Evolutionary conservation across 768 basidiomycete species (phyloP), one percentile per base, ranked within the genome.

Genomic region (Lactifluus subvellereus): DNA sequence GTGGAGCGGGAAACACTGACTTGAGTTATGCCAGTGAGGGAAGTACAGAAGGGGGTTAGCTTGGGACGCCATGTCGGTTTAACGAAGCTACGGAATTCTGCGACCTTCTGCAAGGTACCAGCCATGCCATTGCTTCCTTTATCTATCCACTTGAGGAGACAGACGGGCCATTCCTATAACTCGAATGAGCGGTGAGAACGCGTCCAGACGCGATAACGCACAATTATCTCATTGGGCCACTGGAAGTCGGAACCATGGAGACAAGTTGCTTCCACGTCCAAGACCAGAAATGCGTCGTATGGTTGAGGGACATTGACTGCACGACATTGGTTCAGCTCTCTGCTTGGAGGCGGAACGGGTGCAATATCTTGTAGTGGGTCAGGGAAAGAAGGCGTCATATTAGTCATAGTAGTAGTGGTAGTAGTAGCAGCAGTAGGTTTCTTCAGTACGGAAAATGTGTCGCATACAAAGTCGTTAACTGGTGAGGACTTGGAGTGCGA

Each of bases 151-250:
- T 82, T 82, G 62, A 98, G 78, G 3, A 99, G 79, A 68, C 89
- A 88, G 11, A 98, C 91, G 6, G 96, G 96, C 76, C 92, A 94
- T 75, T 99, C 94, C 94, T 96, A 52, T 48, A 62, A 27, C 51
- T 67, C 51, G 69, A 27, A 22, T 45, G 47, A 54, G 57, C 32
- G 9, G 52, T 57, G 45, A 42, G 5, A 45, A 52, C 49, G 42
- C 38, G 13, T 14, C 56, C 10, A 53, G 33, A 57, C 38, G 30
- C 43, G 51, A 52, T 38, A 51, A 81, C 87, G 71, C 72, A 91
- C 96, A 66, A 98, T 97, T 59, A 98, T 94, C 76, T 98, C 96
- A 74, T 97, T 97, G 2, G 95, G 91, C 75, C 86, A 96, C 59
- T 87, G 82, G 66, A 93, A 91, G 18, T 81, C 80, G 38, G 84